phyloP scores from a whole-genome alignment of 2,329 filamentous ascomycete species.

The Talaromyces sp. region DNA sequence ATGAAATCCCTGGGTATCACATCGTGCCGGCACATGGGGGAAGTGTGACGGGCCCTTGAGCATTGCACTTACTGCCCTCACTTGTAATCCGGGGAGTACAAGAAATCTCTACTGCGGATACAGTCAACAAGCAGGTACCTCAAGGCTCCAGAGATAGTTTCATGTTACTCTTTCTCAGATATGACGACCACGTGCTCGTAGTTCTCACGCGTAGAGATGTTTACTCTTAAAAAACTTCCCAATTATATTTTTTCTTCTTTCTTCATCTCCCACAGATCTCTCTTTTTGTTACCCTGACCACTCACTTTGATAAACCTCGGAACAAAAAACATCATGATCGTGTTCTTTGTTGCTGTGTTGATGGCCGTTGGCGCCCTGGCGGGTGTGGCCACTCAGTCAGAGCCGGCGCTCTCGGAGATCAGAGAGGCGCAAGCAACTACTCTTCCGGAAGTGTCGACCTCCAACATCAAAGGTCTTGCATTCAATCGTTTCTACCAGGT shows the following conservation, averaged over 20 bases:
- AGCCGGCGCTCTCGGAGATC: conserved; percentile 32
- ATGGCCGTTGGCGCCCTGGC: conserved; percentile 27
- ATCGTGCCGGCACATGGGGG: not conserved
- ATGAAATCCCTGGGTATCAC: not conserved
- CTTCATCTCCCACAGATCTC: not conserved
- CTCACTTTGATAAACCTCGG: not conserved
- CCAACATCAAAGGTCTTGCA: conserved; percentile 67
- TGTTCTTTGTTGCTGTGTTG: conserved; percentile 24
- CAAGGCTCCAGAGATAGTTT: too few species aligned
- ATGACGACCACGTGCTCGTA: too few species aligned
- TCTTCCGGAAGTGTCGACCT: conserved; percentile 62
- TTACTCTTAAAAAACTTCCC: not conserved
- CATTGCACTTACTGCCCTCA: not conserved
- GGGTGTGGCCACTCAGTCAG: conserved; percentile 28
- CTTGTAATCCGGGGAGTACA: not conserved
- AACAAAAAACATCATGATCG: conserved; percentile 49
- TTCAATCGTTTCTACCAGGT: conserved; percentile 74
- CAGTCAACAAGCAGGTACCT: too few species aligned
- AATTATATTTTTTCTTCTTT: not conserved
- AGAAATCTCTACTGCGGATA: too few species aligned
- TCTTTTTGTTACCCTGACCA: too few species aligned
- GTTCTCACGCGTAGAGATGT: too few species aligned
- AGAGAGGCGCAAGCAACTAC: conserved; percentile 55
- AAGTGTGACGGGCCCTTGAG: not conserved
- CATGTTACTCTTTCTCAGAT: too few species aligned